Conservation (phyloP, 192 early-diverging fungal species). For the Allomyces macrogynus region DNA sequence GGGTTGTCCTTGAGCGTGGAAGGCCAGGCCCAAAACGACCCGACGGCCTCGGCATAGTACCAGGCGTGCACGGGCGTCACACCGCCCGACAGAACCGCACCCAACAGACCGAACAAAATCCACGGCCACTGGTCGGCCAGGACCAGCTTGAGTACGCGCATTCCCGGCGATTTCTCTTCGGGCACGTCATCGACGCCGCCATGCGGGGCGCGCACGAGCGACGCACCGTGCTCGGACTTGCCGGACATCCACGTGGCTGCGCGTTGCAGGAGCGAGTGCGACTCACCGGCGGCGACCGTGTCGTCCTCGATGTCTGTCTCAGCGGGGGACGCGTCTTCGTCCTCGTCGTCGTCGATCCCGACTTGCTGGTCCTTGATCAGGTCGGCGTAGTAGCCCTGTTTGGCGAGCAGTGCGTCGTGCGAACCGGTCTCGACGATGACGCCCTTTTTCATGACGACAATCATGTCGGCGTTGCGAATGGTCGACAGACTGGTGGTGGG, state of each 20-base stretch:
- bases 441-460: constrained; percentile 38
- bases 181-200: not conserved
- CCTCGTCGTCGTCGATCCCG: constrained; percentile 7
- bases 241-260: too few relatives aligned
- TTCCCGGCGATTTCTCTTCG: too few relatives aligned
- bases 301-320: constrained; percentile 9
- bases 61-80: constrained; percentile 4
- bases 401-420: constrained; percentile 28
- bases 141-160: too few relatives aligned
- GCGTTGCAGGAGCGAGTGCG: not conserved
- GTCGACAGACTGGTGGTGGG: constrained; percentile 26
- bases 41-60: not conserved
- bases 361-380: constrained; percentile 35
- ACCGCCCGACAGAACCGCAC: constrained; percentile 23
- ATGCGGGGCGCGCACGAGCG: not conserved
- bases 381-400: constrained; percentile 20
- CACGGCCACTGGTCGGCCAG: not conserved
- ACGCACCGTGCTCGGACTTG: too few relatives aligned
- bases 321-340: constrained; percentile 3
- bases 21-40: too few relatives aligned
- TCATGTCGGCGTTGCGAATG: constrained; percentile 43
- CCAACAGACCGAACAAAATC: constrained; percentile 15
- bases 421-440: constrained; percentile 27
- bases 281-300: not conserved
- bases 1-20: too few relatives aligned